A percentile compares a stretch with the other conserved stretches of the same genome.
These are phyloP conservation scores for Trichothecium roseum DNA, from an alignment of 2,329 filamentous ascomycete genomes.

Conservation along the genomic window DNA sequence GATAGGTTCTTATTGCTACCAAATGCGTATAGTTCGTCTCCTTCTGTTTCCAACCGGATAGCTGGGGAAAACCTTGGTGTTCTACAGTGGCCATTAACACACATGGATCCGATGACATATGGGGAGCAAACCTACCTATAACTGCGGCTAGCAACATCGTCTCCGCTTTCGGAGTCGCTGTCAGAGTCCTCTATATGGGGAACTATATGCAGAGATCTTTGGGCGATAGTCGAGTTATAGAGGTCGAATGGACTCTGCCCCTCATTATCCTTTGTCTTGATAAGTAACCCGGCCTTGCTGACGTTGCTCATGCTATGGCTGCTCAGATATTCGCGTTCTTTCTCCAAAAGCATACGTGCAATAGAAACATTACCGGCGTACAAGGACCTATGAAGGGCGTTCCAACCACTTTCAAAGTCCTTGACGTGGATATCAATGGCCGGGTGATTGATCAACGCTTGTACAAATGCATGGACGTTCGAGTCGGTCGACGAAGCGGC, in stretches of 20 bases:
- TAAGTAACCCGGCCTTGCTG: conserved; percentile 60
- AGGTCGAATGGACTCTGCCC: conserved; percentile 91
- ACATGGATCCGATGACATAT: not conserved
- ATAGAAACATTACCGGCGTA: conserved; percentile 85
- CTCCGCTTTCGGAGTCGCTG: conserved; percentile 44
- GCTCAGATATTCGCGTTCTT: conserved; percentile 56
- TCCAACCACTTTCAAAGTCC: conserved; percentile 92
- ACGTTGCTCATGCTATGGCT: conserved; percentile 49
- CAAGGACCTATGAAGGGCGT: conserved; percentile 79
- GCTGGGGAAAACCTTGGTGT: not conserved
- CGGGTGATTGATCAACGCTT: conserved; percentile 71
- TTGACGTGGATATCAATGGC: conserved; percentile 77
- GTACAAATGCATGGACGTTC: conserved; percentile 63
- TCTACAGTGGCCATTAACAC: not conserved
- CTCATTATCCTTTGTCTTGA: conserved; percentile 93
- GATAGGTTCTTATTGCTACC: conserved; percentile 95
- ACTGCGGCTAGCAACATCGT: conserved; percentile 21
- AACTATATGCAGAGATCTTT: conserved; percentile 44
- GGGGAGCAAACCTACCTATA: conserved; percentile 16
- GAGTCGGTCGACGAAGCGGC: conserved; percentile 65
- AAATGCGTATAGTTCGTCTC: conserved; percentile 86
- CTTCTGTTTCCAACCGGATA: conserved; percentile 19
- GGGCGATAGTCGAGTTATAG: conserved; percentile 77
- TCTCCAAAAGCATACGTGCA: conserved; percentile 70
- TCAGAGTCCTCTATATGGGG: conserved; percentile 32